Percentiles rank a stretch among this genome's conserved stretches.
These are phyloP conservation scores for Tylopilus balloui DNA, from an alignment of 768 basidiomycete species.

Conservation along the genomic window DNA sequence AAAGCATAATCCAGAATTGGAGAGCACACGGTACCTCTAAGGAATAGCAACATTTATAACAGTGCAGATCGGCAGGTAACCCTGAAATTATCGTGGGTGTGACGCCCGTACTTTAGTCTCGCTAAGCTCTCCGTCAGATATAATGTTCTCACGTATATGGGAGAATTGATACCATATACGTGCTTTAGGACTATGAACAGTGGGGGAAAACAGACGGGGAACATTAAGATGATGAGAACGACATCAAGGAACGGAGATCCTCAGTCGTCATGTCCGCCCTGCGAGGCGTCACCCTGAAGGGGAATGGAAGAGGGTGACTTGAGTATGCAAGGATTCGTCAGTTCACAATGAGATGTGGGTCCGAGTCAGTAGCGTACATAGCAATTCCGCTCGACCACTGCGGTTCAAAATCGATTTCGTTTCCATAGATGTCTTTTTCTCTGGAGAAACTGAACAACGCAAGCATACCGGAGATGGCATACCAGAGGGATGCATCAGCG, in stretches of 20 bases:
- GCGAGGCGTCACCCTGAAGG: slow-evolving; percentile 12
- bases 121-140: neutral
- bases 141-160: neutral
- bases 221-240: neutral
- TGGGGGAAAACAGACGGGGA: neutral
- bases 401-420: slow-evolving; percentile 19
- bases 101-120: neutral
- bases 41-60: neutral
- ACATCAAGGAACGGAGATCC: slow-evolving; percentile 1
- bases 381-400: slow-evolving; percentile 17
- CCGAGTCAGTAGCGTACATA: slow-evolving; percentile 2
- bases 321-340: neutral
- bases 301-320: slow-evolving; percentile 21
- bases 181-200: too few relatives aligned
- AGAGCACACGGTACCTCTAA: neutral
- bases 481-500: slow-evolving; percentile 28
- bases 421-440: slow-evolving; percentile 20
- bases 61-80: too few relatives aligned
- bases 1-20: neutral
- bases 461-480: slow-evolving; percentile 26
- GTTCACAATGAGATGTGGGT: too few relatives aligned
- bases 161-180: too few relatives aligned
- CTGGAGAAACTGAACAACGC: slow-evolving; percentile 27
- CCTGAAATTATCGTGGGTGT: neutral
- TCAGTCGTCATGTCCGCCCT: neutral